Evolutionary conservation across 345 rosid genomes (phyloP).

Genomic region (Durio zibethinus): DNA sequence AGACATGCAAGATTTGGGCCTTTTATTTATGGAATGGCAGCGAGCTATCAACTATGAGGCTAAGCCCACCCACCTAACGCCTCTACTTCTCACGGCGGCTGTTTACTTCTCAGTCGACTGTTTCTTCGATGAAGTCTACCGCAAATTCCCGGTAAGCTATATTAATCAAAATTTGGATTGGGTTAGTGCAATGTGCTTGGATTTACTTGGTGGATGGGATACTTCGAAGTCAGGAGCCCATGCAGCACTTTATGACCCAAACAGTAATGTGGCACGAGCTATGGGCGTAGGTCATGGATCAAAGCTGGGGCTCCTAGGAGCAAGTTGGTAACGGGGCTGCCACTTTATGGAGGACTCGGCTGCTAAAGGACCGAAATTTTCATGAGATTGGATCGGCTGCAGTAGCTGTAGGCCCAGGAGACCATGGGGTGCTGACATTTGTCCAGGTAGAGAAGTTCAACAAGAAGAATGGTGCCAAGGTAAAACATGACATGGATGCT

Average conservation of each 20-base stretch:
- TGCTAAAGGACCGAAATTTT: slow-evolving; percentile 42
- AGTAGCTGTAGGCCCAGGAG: slow-evolving; percentile 30
- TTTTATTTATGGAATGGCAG: slow-evolving; percentile 42
- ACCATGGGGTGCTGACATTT: slow-evolving; percentile 15
- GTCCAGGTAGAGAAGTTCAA: slow-evolving; percentile 33
- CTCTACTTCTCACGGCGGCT: slow-evolving; percentile 52
- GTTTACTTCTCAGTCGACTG: slow-evolving; percentile 47
- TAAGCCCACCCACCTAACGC: slow-evolving; percentile 26
- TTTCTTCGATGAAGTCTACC: slow-evolving; percentile 7
- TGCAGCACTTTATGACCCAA: slow-evolving; percentile 43
- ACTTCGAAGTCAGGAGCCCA: slow-evolving; percentile 40
- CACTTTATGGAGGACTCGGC: slow-evolving; percentile 51
- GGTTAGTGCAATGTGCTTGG: slow-evolving; percentile 50
- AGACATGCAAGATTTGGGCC: slow-evolving; percentile 39
- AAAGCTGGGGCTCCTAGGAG: slow-evolving; percentile 27
- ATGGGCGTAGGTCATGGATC: slow-evolving; percentile 51
- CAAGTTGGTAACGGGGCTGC: slow-evolving; percentile 52
- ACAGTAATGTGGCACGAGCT: slow-evolving; percentile 45
- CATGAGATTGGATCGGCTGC: slow-evolving; percentile 45
- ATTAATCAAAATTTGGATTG: slow-evolving; percentile 42
- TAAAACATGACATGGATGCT: slow-evolving; percentile 35
- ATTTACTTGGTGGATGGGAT: slow-evolving; percentile 52
- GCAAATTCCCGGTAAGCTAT: slow-evolving; percentile 32
- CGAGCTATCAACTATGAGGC: slow-evolving; percentile 37
- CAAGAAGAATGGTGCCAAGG: slow-evolving; percentile 26